These are phyloP conservation scores for Hypericum perforatum DNA, from an alignment of 345 rosid species.

Conservation along the genomic window DNA sequence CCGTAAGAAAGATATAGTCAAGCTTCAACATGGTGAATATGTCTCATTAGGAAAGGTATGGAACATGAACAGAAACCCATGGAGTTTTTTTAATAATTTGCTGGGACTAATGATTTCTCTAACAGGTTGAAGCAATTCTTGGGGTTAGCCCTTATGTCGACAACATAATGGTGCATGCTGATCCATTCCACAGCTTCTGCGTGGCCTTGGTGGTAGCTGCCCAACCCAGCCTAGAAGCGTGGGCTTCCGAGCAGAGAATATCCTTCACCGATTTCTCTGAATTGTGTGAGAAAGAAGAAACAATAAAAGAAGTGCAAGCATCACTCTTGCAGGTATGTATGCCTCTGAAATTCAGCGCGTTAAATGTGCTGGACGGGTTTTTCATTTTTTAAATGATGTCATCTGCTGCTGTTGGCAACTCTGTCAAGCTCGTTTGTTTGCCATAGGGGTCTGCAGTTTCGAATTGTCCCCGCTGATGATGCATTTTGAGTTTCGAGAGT, in stretches of 20 bases:
- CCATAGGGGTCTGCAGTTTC: no score
- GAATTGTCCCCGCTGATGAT: not conserved
- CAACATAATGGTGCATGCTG: constrained; percentile 85
- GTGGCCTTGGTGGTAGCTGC: constrained; percentile 84
- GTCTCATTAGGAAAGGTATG: constrained; percentile 93
- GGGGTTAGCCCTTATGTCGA: constrained; percentile 63
- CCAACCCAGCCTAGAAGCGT: constrained; percentile 53
- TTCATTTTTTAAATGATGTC: no score
- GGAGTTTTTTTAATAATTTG: not conserved
- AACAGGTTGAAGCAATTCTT: constrained; percentile 87
- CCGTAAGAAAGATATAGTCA: constrained; percentile 92
- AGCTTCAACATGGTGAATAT: constrained; percentile 98
- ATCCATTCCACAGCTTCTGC: constrained; percentile 81
- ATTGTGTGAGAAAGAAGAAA: constrained; percentile 52
- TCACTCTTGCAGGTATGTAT: constrained; percentile 59
- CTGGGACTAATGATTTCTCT: constrained; percentile 13
- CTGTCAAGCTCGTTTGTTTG: no score
- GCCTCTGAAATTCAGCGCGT: no score
- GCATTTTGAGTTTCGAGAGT: not conserved
- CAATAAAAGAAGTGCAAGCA: constrained; percentile 64
- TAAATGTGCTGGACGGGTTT: no score
- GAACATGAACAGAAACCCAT: not conserved
- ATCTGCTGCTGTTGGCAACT: no score
- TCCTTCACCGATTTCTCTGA: constrained; percentile 38
- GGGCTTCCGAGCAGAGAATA: constrained; percentile 74